Conservation (phyloP, 208 protist genomes). For the Naegleria fowleri region DNA sequence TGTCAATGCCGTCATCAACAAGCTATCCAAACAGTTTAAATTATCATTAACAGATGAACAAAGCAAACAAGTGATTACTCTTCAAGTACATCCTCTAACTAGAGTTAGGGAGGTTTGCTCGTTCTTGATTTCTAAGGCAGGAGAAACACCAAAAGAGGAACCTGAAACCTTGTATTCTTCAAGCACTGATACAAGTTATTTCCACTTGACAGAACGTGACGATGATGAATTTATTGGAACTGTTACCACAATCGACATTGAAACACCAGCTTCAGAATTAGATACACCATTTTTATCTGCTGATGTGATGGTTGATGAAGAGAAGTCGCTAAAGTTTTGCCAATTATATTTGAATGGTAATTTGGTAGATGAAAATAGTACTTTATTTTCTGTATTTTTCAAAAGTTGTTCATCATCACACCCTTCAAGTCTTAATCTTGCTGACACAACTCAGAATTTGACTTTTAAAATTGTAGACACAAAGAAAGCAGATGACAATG, state of each 20-base stretch:
- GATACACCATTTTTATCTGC: neutral
- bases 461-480: neutral
- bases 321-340: neutral
- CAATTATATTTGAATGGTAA: neutral
- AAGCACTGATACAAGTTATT: neutral
- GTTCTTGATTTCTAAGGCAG: neutral
- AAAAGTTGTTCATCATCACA: neutral
- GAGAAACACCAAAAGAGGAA: neutral
- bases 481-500: neutral
- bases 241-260: neutral
- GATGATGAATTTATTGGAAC: neutral
- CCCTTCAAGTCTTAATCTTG: neutral
- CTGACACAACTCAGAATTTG: neutral
- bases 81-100: neutral
- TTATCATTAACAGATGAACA: neutral
- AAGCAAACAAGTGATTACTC: neutral
- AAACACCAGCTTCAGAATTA: neutral
- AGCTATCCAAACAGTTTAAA: neutral
- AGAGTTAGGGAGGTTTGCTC: neutral
- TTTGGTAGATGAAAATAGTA: neutral
- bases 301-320: neutral
- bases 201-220: neutral
- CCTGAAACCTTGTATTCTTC: neutral
- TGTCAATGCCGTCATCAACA: neutral
- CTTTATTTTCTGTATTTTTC: neutral